Evolutionary conservation across 345 rosid genomes (phyloP).

Genomic region (Trapa incisa): DNA sequence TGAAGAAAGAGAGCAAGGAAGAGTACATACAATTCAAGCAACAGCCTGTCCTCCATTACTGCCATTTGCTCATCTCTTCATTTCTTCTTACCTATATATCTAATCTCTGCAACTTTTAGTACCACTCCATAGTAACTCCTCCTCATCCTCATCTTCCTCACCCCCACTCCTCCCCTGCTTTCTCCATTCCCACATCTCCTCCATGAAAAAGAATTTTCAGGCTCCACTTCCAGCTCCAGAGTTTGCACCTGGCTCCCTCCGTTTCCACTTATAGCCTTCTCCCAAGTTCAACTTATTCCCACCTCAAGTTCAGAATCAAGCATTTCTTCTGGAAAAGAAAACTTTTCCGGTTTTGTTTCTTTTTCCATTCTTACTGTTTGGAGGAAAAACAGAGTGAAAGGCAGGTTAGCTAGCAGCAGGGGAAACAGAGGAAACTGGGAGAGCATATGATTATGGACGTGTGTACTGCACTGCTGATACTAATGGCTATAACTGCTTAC

Average conservation of each 20-base stretch:
- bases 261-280: constrained; percentile 1
- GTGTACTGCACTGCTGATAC: constrained; percentile 44
- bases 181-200: not conserved
- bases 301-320: not conserved
- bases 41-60: constrained; percentile 55
- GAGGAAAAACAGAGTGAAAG: not conserved
- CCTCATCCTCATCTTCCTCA: constrained; percentile 3
- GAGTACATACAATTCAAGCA: constrained; percentile 20
- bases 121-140: not conserved
- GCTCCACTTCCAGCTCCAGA: constrained; percentile 1
- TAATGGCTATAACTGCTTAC: constrained; percentile 62
- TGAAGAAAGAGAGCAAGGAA: not conserved
- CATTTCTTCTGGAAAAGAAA: not conserved
- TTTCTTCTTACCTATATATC: constrained; percentile 13
- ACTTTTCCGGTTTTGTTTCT: not conserved
- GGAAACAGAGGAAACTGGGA: not conserved
- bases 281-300: not conserved
- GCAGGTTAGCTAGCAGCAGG: not conserved
- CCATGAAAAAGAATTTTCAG: constrained; percentile 3
- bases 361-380: not conserved
- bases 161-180: not conserved
- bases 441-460: constrained; percentile 31
- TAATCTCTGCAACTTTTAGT: constrained; percentile 18
- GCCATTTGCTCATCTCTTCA: constrained; percentile 12
- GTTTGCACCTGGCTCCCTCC: not conserved